These are phyloP conservation scores for Nidularia sp. DNA, from an alignment of 768 basidiomycete genomes.

Conservation along the genomic window DNA sequence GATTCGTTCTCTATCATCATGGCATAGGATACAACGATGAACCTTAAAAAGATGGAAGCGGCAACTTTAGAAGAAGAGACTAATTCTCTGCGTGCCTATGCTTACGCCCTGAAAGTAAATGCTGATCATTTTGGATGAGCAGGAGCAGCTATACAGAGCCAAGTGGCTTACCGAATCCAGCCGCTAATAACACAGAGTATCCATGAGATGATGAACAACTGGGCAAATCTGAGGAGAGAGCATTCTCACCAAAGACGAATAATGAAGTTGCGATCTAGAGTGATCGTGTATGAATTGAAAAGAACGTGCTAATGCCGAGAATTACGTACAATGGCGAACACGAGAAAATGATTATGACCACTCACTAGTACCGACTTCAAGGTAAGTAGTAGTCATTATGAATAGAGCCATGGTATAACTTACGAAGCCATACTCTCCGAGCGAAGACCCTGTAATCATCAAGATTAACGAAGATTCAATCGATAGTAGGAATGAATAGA, in stretches of 20 bases:
- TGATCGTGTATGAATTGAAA: background rate
- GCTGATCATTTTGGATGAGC: too few relatives aligned
- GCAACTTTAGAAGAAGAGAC: too few relatives aligned
- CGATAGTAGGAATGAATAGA: background rate
- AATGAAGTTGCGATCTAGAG: constrained; percentile 2
- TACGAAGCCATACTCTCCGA: constrained; percentile 2
- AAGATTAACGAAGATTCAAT: background rate
- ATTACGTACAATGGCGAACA: background rate
- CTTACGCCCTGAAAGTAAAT: background rate
- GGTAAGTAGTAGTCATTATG: too few relatives aligned
- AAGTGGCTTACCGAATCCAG: constrained; percentile 3
- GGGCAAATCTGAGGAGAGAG: background rate
- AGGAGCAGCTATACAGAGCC: too few relatives aligned
- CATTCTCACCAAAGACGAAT: background rate
- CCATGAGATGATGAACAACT: too few relatives aligned
- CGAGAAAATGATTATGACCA: background rate
- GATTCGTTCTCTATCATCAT: constrained; percentile 13
- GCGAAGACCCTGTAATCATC: background rate
- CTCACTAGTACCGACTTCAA: too few relatives aligned
- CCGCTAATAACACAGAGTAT: too few relatives aligned
- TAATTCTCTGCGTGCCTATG: background rate
- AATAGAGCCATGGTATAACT: background rate
- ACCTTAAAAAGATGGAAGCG: constrained; percentile 6
- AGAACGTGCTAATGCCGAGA: background rate
- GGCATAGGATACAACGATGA: constrained; percentile 12